A percentile compares a stretch with the other conserved stretches of the same genome.
Evolutionary conservation across 306 rosid species (phyloP).

Genomic region (Cyclanthera cordifolia): DNA sequence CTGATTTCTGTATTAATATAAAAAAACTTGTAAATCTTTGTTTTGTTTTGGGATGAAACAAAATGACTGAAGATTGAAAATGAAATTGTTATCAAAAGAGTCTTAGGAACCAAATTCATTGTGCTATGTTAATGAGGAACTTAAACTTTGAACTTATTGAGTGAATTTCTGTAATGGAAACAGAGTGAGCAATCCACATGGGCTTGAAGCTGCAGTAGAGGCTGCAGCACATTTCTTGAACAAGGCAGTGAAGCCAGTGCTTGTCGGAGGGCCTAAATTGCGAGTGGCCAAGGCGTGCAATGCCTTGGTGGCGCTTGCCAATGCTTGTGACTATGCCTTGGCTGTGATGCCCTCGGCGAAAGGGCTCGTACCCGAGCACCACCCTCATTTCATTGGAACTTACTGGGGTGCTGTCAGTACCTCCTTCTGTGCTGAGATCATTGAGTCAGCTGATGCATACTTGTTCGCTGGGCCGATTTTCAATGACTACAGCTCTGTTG

Average conservation of each 20-base stretch:
- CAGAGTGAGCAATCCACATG: constrained; percentile 41
- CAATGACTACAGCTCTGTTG: constrained; percentile 59
- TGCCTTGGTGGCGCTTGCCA: constrained; percentile 39
- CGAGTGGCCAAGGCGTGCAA: constrained; percentile 40
- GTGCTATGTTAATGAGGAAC: not conserved
- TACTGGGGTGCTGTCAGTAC: constrained; percentile 64
- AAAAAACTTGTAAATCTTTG: too few relatives aligned
- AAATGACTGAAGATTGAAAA: too few relatives aligned
- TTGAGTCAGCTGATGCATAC: constrained; percentile 53
- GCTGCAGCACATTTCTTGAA: constrained; percentile 45
- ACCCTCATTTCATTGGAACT: constrained; percentile 50
- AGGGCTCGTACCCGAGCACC: constrained; percentile 44
- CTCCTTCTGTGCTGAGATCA: constrained; percentile 49
- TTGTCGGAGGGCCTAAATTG: constrained; percentile 55
- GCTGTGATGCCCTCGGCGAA: constrained; percentile 60
- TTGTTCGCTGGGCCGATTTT: constrained; percentile 53
- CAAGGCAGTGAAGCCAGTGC: constrained; percentile 64
- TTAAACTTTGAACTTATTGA: not conserved
- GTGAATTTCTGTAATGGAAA: not conserved
- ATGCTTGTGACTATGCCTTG: constrained; percentile 37
- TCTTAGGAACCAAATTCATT: not conserved
- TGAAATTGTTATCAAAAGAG: too few relatives aligned
- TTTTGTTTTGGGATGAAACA: too few relatives aligned
- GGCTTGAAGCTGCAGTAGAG: constrained; percentile 53
- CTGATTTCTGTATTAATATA: too few relatives aligned